Conservation (phyloP, 129 eudicot genomes). For the Gnaphalium uliginosum region DNA sequence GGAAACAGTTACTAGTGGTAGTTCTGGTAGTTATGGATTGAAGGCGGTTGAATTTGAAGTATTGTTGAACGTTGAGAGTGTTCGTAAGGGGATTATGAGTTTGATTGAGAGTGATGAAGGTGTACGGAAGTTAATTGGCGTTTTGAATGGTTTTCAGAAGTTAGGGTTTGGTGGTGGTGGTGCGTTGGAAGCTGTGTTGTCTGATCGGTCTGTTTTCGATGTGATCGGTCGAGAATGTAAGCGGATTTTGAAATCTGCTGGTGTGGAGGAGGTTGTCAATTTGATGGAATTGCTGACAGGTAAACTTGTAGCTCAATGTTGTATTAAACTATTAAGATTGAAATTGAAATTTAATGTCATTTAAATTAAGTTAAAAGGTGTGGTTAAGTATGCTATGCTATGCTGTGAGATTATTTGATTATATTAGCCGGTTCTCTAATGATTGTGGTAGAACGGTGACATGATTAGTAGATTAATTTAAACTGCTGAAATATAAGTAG, state of each 20-base stretch:
- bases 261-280: conserved; percentile 51
- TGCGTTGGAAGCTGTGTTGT: conserved; percentile 18
- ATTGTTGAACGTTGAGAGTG: conserved; percentile 41
- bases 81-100: conserved; percentile 50
- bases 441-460: background rate
- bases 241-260: conserved; percentile 30
- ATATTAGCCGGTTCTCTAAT: too few relatives aligned
- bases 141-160: conserved; percentile 45
- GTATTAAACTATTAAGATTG: too few relatives aligned
- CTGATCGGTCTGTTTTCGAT: conserved; percentile 45
- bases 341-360: too few relatives aligned
- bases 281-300: conserved; percentile 63
- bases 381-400: too few relatives aligned
- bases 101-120: conserved; percentile 51
- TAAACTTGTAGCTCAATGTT: conserved; percentile 13
- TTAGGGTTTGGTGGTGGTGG: conserved; percentile 44
- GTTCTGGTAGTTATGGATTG: conserved; percentile 37
- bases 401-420: too few relatives aligned
- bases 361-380: too few relatives aligned
- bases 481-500: background rate
- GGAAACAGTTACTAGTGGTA: conserved; percentile 44
- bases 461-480: background rate
- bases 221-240: conserved; percentile 43
- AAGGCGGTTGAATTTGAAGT: conserved; percentile 39
- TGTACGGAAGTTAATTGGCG: conserved; percentile 33